Conservation (phyloP, 2,329 filamentous ascomycete genomes). For the Cladorrhinum sp. region DNA sequence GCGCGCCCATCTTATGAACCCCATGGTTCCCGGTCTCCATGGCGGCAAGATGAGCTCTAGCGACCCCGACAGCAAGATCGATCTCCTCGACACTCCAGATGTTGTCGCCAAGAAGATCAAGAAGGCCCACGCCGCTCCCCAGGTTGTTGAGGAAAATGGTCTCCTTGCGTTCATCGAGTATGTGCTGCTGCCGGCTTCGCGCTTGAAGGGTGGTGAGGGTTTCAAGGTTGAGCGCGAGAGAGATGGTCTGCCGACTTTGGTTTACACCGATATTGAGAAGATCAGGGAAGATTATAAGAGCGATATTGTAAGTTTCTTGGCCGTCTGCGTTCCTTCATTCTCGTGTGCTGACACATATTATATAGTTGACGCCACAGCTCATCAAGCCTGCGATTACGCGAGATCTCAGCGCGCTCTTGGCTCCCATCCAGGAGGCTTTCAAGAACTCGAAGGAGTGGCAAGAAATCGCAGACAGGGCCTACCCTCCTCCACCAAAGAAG, state of each 20-base stretch:
- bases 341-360: conserved; percentile 10
- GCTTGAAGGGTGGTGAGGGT: conserved; percentile 57
- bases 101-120: conserved; percentile 76
- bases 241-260: conserved; percentile 66
- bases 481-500: conserved; percentile 73
- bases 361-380: conserved; percentile 74
- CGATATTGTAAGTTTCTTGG: conserved; percentile 63
- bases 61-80: conserved; percentile 80
- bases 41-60: conserved; percentile 85
- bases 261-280: conserved; percentile 73
- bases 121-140: conserved; percentile 77
- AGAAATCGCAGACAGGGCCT: conserved; percentile 71
- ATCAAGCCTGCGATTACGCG: conserved; percentile 80
- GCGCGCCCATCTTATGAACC: conserved; percentile 55
- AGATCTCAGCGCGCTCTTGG: conserved; percentile 69
- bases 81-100: conserved; percentile 79
- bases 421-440: conserved; percentile 74
- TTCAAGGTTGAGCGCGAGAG: conserved; percentile 67
- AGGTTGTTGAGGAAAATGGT: conserved; percentile 79
- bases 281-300: conserved; percentile 76
- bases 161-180: conserved; percentile 82
- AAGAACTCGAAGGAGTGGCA: conserved; percentile 75
- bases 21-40: conserved; percentile 84
- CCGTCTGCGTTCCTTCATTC: not conserved
- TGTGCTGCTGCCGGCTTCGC: conserved; percentile 74